Evolutionary conservation across 2,329 filamentous ascomycete genomes (phyloP).

Genomic region (Sordariomycetes sp.): DNA sequence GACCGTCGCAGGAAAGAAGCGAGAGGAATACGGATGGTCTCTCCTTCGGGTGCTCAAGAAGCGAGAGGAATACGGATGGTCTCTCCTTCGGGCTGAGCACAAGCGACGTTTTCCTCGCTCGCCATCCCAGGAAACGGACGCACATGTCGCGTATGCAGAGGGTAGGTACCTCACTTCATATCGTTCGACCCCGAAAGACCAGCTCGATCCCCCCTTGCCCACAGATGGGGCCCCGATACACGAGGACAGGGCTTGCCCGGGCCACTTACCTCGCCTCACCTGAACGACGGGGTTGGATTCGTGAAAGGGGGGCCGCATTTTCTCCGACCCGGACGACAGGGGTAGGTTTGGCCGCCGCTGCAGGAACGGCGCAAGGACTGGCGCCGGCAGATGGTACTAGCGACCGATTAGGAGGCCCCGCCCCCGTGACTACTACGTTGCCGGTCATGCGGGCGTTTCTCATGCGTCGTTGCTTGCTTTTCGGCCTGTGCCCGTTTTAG

Average conservation of each 20-base stretch:
- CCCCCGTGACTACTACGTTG: background rate
- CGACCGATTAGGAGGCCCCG: background rate
- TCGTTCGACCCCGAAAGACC: background rate
- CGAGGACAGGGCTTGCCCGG: background rate
- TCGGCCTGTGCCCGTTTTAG: background rate
- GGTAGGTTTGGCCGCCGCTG: background rate
- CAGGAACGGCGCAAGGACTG: background rate
- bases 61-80: background rate
- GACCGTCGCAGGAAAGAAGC: background rate
- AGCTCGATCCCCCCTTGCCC: background rate
- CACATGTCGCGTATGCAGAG: background rate
- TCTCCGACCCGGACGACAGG: background rate
- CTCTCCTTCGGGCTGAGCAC: background rate
- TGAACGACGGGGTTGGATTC: background rate
- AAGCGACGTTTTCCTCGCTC: background rate
- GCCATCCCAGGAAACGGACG: background rate
- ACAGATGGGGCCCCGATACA: background rate
- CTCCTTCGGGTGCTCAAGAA: background rate
- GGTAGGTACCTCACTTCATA: background rate
- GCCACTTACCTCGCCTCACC: background rate
- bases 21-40: background rate
- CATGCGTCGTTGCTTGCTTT: background rate
- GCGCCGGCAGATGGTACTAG: background rate
- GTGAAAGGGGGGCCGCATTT: background rate
- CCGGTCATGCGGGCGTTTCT: background rate